These are phyloP conservation scores for Lentinus brumalis DNA, from an alignment of 768 basidiomycete species.

Conservation along the genomic window DNA sequence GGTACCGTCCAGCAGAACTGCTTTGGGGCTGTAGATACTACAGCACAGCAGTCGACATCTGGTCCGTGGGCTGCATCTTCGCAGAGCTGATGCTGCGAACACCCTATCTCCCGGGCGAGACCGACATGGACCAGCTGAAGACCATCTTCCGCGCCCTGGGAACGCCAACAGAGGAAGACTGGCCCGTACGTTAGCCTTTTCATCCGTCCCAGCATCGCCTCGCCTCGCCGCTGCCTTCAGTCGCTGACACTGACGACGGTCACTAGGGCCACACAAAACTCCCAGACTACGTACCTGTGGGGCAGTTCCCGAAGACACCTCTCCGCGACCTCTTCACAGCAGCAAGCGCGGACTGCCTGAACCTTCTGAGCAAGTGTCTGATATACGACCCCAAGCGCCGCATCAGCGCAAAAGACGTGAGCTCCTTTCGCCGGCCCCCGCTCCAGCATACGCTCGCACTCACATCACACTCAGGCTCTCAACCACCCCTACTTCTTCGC, in stretches of 20 bases:
- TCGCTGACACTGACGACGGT: background rate
- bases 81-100: constrained; percentile 96
- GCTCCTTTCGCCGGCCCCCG: constrained; percentile 22
- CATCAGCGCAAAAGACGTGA: constrained; percentile 76
- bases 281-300: constrained; percentile 86
- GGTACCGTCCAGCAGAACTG: constrained; percentile 98
- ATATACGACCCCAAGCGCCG: constrained; percentile 85
- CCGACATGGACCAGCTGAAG: constrained; percentile 96
- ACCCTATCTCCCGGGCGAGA: constrained; percentile 93
- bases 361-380: constrained; percentile 78
- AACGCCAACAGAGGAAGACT: constrained; percentile 94
- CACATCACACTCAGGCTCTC: constrained; percentile 59
- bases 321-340: constrained; percentile 90
- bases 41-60: constrained; percentile 89
- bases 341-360: constrained; percentile 82
- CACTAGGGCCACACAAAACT: constrained; percentile 84
- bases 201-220: too few species aligned
- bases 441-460: background rate
- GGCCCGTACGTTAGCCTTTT: too few species aligned
- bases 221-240: background rate
- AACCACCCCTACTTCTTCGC: constrained; percentile 86
- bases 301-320: constrained; percentile 81
- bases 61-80: constrained; percentile 98
- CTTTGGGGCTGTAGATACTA: constrained; percentile 91
- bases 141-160: constrained; percentile 93